These are phyloP conservation scores for Emergomyces pasteurianus DNA, from an alignment of 2,329 filamentous ascomycete species.

Conservation along the genomic window DNA sequence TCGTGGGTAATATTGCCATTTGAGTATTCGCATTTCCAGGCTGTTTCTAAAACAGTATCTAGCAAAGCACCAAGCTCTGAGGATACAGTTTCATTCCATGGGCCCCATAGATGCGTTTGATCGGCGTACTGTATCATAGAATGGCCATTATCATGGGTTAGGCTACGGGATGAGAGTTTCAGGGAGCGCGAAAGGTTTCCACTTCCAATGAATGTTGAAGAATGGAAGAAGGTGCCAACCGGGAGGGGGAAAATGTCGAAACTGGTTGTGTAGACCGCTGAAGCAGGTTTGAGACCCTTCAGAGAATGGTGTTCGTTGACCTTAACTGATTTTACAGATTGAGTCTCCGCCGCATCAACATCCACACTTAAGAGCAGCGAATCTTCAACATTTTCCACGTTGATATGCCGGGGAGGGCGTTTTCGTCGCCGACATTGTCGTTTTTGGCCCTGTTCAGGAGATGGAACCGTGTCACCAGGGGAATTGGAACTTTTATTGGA, in stretches of 20 bases:
- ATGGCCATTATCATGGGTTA: conserved; percentile 33
- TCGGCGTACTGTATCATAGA: conserved; percentile 26
- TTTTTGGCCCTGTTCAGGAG: conserved; percentile 7
- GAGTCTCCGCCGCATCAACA: conserved; percentile 8
- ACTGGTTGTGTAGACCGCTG: conserved; percentile 39
- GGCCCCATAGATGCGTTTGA: conserved; percentile 34
- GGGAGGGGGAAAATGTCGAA: conserved; percentile 42
- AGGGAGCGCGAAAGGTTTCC: conserved; percentile 41
- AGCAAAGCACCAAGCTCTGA: conserved; percentile 33
- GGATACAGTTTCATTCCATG: conserved; percentile 46
- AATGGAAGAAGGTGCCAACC: conserved; percentile 43
- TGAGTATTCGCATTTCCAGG: neutral
- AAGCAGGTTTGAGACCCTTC: conserved; percentile 37
- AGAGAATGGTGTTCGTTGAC: neutral
- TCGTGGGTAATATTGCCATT: conserved; percentile 3
- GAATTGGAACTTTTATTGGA: neutral
- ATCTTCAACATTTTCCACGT: conserved; percentile 35
- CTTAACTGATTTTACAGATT: conserved; percentile 3
- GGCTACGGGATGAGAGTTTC: conserved; percentile 25
- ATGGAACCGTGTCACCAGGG: neutral
- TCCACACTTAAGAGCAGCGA: conserved; percentile 28
- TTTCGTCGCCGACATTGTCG: conserved; percentile 23
- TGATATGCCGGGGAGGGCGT: conserved; percentile 32
- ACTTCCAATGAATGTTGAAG: conserved; percentile 46
- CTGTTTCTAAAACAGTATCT: conserved; percentile 14